Conservation (phyloP, 768 basidiomycete species). For the Pulveroboletus sp. region DNA sequence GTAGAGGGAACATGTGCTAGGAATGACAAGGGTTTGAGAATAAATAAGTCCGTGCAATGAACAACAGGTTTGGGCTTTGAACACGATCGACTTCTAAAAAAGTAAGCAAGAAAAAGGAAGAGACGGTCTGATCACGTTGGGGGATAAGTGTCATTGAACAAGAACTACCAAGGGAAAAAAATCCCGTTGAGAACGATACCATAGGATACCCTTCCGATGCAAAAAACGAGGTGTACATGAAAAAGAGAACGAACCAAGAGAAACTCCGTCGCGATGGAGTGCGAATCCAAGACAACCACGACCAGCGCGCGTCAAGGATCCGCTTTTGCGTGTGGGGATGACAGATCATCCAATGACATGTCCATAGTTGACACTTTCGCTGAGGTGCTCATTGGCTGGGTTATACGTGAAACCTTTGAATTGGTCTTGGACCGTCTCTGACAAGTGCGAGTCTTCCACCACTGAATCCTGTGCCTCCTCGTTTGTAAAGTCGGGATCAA, state of each 20-base stretch:
- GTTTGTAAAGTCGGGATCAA: constrained; percentile 96
- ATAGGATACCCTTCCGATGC: background rate
- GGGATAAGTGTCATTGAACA: constrained; percentile 6
- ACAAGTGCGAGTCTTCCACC: constrained; percentile 88
- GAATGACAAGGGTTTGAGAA: background rate
- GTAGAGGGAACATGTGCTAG: background rate
- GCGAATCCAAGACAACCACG: constrained; percentile 12
- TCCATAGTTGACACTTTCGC: constrained; percentile 74
- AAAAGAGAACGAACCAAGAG: background rate
- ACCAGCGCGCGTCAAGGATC: constrained; percentile 18
- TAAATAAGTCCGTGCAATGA: constrained; percentile 18
- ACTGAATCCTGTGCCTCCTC: constrained; percentile 95
- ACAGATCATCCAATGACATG: constrained; percentile 31
- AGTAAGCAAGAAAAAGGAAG: background rate
- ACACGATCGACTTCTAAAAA: background rate
- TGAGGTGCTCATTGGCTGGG: constrained; percentile 78
- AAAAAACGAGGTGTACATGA: background rate
- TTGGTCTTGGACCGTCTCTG: constrained; percentile 95
- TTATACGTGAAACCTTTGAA: constrained; percentile 92
- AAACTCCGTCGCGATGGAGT: background rate
- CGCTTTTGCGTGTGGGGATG: background rate
- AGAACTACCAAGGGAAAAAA: background rate
- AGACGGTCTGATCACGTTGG: background rate
- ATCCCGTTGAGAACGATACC: background rate
- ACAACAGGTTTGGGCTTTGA: no score